Evolutionary conservation across 2,329 filamentous ascomycete species (phyloP).

Genomic region (Dendryphion nanum): DNA sequence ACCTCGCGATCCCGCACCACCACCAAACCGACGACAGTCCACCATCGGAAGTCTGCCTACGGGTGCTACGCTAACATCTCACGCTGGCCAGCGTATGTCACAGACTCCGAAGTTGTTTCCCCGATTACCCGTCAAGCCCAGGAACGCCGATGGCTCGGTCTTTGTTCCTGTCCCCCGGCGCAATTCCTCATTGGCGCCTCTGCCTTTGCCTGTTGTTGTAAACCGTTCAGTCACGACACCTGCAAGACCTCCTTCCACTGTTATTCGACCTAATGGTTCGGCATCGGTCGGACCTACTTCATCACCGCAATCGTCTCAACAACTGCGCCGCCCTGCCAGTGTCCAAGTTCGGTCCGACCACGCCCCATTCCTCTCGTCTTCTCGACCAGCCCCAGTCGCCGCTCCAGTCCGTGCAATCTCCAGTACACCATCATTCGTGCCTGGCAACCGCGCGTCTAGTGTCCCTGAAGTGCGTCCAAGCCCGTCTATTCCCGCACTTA

Average conservation of each 20-base stretch:
- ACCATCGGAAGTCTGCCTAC: slow-evolving; percentile 15
- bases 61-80: slow-evolving; percentile 5
- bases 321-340: slow-evolving; percentile 43
- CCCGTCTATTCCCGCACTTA: slow-evolving; percentile 24
- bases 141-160: slow-evolving; percentile 23
- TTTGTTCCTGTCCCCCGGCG: slow-evolving; percentile 26
- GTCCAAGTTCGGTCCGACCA: slow-evolving; percentile 45
- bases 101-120: slow-evolving; percentile 36
- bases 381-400: slow-evolving; percentile 21
- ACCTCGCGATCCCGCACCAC: slow-evolving; percentile 24
- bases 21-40: slow-evolving; percentile 25
- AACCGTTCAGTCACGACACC: slow-evolving; percentile 35
- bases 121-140: slow-evolving; percentile 34
- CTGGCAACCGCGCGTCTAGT: slow-evolving; percentile 20
- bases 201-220: slow-evolving; percentile 23
- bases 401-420: slow-evolving; percentile 23
- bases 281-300: neutral
- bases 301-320: slow-evolving; percentile 17
- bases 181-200: slow-evolving; percentile 27
- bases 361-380: slow-evolving; percentile 44
- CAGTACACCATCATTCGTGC: slow-evolving; percentile 31
- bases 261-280: neutral
- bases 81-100: slow-evolving; percentile 23
- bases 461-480: slow-evolving; percentile 15
- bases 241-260: slow-evolving; percentile 9